phyloP scores from a whole-genome alignment of 148 eudicot genomes.

The Limonium bicolor region DNA sequence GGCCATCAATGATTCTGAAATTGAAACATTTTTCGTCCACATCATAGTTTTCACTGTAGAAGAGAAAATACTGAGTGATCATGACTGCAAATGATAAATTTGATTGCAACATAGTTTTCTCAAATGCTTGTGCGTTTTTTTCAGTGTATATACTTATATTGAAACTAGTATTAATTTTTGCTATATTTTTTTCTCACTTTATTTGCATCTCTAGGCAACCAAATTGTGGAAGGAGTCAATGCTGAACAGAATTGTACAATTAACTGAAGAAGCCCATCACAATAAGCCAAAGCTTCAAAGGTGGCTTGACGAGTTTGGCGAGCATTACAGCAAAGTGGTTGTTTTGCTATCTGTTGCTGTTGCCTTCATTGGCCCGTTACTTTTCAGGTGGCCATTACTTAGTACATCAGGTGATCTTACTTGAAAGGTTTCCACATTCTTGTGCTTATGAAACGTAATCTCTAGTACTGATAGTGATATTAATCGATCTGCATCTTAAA shows the following conservation, averaged over 20 bases:
- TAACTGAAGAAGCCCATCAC: conserved; percentile 86
- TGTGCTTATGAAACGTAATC: background rate
- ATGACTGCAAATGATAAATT: too few relatives aligned
- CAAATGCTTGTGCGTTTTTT: too few relatives aligned
- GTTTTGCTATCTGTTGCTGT: conserved; percentile 63
- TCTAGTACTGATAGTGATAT: too few relatives aligned
- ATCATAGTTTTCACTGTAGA: too few relatives aligned
- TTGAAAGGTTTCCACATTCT: background rate
- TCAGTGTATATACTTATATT: too few relatives aligned
- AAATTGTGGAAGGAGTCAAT: conserved; percentile 93
- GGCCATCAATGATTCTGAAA: too few relatives aligned
- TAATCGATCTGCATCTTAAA: background rate
- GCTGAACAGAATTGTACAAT: conserved; percentile 75
- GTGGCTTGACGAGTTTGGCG: conserved; percentile 97
- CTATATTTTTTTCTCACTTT: too few relatives aligned
- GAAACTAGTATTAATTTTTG: too few relatives aligned
- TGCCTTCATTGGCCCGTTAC: conserved; percentile 75
- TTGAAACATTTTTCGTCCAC: too few relatives aligned
- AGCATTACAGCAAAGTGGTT: conserved; percentile 74
- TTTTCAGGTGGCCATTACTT: conserved; percentile 88
- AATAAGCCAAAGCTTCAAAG: conserved; percentile 92
- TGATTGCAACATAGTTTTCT: too few relatives aligned
- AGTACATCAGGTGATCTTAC: conserved; percentile 69
- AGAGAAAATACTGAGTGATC: too few relatives aligned
- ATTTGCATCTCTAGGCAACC: too few relatives aligned